Base-by-base conservation (phyloP, 805 yeast species). In the Candida sithepensis region DNA sequence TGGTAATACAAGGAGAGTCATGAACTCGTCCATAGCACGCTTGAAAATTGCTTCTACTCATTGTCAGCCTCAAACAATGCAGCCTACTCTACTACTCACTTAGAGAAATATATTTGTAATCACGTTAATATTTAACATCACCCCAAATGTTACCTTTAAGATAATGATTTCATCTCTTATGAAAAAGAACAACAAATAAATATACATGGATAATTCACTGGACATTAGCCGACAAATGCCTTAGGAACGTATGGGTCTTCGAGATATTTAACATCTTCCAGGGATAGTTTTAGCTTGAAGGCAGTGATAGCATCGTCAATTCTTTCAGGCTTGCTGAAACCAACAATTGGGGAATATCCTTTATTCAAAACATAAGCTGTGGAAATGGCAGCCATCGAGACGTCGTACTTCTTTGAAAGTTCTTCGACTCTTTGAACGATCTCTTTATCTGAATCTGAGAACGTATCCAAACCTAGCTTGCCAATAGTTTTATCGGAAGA, bases 331-430 rank as follows among this genome's bases (percentile, higher is more conserved):
- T 71, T 71, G 56, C 66, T 72, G 46, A 80, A 49, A 2, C 87
- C 86, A 14, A 81, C 72, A 48, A 82, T 79, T 19, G 87, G 87
- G 30, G 59, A 51, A 26, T 68, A 63, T 13, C 82, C 83, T 57
- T 81, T 81, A 43, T 66, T 45, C 1, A 79, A 30, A 0, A 71
- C 71, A 84, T 84, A 82, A 6, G 82, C 78, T 9, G 73, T 67
- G 4, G 84, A 66, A 19, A 81, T 64, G 20, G 64, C 63, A 2
- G 84, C 79, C 85, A 81, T 79, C 2, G 77, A 58, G 10, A 73
- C 75, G 12, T 59, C 65, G 42, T 67, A 63, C 52, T 74, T 70
- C 46, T 70, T 67, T 3, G 87, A 72, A 8, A 82, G 33, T 55
- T 74, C 69, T 53, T 80, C 84, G 18, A 82, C 81, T 37, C 85